Evolutionary conservation across 2,329 filamentous ascomycete species (phyloP).

Genomic region (Drechslerella coelobrocha): DNA sequence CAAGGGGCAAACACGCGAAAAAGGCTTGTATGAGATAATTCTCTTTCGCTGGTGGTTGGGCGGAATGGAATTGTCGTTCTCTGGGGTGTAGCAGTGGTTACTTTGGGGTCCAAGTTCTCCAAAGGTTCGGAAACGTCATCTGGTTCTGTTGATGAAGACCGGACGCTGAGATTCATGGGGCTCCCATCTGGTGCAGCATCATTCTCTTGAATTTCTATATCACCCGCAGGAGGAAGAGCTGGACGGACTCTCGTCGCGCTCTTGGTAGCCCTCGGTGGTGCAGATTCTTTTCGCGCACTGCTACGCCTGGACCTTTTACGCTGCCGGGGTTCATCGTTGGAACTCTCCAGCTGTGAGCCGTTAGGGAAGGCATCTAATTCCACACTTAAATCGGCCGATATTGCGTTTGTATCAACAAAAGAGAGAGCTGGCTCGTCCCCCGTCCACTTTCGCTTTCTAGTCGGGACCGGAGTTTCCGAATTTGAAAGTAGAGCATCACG

Average conservation of each 20-base stretch:
- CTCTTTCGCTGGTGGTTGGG: conserved; percentile 16
- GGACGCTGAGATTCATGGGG: conserved; percentile 14
- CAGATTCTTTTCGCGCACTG: not conserved
- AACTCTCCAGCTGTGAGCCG: not conserved
- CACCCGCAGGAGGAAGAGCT: not conserved
- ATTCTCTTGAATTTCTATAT: not conserved
- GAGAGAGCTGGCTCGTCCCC: not conserved
- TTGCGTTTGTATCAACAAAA: too few species aligned
- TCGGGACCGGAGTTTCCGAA: conserved; percentile 16
- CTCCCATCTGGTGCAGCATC: conserved; percentile 1
- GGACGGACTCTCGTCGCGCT: not conserved
- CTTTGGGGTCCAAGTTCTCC: not conserved
- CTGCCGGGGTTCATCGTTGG: not conserved
- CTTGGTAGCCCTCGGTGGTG: not conserved
- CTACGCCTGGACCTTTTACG: conserved; percentile 8
- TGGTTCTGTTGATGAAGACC: not conserved
- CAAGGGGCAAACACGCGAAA: conserved; percentile 21
- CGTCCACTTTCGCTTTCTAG: conserved; percentile 8
- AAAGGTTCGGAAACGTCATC: not conserved
- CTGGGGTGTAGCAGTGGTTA: conserved; percentile 11
- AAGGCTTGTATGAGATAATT: not conserved
- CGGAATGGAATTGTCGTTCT: conserved; percentile 18
- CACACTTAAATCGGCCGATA: too few species aligned
- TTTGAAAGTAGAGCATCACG: conserved; percentile 17
- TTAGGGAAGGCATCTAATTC: not conserved